These are phyloP conservation scores for Dioscorea dumetorum DNA, from an alignment of 106 monocot species.

Conservation along the genomic window DNA sequence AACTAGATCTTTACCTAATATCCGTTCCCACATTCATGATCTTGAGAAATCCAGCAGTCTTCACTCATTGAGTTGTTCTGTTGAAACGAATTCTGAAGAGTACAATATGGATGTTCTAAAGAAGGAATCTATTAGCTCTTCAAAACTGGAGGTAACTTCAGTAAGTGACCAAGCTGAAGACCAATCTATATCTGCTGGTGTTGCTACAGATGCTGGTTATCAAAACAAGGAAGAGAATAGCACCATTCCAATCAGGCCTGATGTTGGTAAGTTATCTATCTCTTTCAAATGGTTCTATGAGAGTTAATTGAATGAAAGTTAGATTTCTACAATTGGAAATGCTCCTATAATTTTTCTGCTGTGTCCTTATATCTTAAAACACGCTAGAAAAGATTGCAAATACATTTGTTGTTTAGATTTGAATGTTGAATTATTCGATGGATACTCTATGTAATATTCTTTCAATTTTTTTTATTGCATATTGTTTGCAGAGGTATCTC, in stretches of 20 bases:
- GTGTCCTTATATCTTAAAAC: too few species aligned
- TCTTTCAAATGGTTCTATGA: too few species aligned
- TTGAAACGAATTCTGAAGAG: slow-evolving; percentile 17
- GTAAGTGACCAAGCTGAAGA: slow-evolving; percentile 4
- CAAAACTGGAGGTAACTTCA: slow-evolving; percentile 11
- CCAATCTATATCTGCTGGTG: slow-evolving; percentile 2
- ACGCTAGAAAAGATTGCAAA: too few species aligned
- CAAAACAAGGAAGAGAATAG: slow-evolving; percentile 11
- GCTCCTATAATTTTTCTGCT: too few species aligned
- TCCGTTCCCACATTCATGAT: slow-evolving; percentile 47
- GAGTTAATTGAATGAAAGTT: too few species aligned
- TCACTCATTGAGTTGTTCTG: slow-evolving; percentile 35
- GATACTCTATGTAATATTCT: too few species aligned
- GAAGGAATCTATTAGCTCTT: slow-evolving; percentile 13
- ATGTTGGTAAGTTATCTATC: slow-evolving; percentile 34
- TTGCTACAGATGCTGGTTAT: slow-evolving; percentile 9
- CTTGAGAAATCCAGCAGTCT: slow-evolving; percentile 32
- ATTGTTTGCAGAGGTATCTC: slow-evolving; percentile 25
- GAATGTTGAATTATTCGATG: too few species aligned
- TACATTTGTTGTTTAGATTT: too few species aligned
- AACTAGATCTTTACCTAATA: slow-evolving; percentile 51
- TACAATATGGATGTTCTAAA: slow-evolving; percentile 10
- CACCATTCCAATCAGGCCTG: slow-evolving; percentile 9
- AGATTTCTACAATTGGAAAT: too few species aligned
- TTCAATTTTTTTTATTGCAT: too few species aligned